phyloP scores from a whole-genome alignment of 345 rosid species.

The Aquilaria yunnanensis region DNA sequence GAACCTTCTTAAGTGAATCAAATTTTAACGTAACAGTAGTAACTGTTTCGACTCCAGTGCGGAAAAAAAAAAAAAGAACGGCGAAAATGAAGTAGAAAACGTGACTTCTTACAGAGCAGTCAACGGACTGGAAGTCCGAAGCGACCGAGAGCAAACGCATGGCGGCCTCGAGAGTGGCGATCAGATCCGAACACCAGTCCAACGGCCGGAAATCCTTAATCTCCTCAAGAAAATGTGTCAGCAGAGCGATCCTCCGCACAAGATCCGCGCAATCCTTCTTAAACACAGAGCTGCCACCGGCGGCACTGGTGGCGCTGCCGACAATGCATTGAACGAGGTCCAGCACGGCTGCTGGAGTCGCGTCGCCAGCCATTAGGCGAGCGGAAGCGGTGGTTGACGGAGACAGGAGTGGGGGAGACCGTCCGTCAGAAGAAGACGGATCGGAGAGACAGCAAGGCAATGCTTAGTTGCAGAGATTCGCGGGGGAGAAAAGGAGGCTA shows the following conservation, averaged over 20 bases:
- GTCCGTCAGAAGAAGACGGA: neutral
- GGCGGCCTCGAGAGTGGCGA: constrained; percentile 46
- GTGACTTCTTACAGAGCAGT: constrained; percentile 49
- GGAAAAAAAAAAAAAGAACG: no score
- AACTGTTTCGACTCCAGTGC: no score
- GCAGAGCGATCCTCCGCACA: constrained; percentile 56
- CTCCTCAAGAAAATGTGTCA: constrained; percentile 84
- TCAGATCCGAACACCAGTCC: constrained; percentile 67
- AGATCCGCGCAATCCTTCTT: constrained; percentile 81
- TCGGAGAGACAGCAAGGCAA: neutral
- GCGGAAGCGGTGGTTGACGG: constrained; percentile 8
- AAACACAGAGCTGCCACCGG: constrained; percentile 24
- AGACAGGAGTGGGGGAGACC: neutral
- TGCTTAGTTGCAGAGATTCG: constrained; percentile 33
- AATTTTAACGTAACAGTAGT: no score
- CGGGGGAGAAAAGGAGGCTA: constrained; percentile 17
- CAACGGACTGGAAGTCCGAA: constrained; percentile 26
- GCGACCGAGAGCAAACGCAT: constrained; percentile 51
- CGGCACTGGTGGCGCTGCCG: constrained; percentile 12
- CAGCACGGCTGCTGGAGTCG: constrained; percentile 17
- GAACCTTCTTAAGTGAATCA: neutral
- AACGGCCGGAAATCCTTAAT: constrained; percentile 33
- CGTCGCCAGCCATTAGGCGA: constrained; percentile 17
- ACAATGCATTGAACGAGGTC: constrained; percentile 20
- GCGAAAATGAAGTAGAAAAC: neutral